A percentile compares a stretch with the other conserved stretches of the same genome.
These are phyloP conservation scores for Lumnitzera racemosa DNA, from an alignment of 345 rosid species.

Conservation along the genomic window DNA sequence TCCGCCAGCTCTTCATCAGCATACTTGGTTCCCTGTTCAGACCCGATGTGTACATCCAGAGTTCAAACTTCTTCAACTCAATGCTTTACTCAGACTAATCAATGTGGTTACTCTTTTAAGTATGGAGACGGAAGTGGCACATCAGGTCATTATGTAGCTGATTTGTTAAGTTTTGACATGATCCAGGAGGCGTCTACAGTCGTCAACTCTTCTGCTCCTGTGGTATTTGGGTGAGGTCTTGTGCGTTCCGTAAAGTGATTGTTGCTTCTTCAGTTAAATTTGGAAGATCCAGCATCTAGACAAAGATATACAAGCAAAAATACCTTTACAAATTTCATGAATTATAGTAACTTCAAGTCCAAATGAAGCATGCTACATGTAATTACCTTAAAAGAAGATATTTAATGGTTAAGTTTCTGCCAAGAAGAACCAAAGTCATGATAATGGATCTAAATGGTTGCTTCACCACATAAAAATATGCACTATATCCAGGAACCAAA, in stretches of 20 bases:
- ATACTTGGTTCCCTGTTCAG: slow-evolving; percentile 44
- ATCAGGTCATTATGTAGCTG: slow-evolving; percentile 73
- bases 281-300: not conserved
- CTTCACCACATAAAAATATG: no score
- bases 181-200: slow-evolving; percentile 53
- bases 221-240: slow-evolving; percentile 73
- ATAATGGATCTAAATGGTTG: no score
- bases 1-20: slow-evolving; percentile 60
- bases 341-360: no score
- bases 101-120: slow-evolving; percentile 74
- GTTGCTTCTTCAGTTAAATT: not conserved
- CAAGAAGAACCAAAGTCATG: no score
- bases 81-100: slow-evolving; percentile 57
- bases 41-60: slow-evolving; percentile 27
- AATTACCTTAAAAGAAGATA: no score
- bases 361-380: no score
- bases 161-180: slow-evolving; percentile 60
- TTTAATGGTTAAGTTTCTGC: no score
- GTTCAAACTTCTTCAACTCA: slow-evolving; percentile 56
- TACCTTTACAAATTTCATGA: no score
- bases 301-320: not conserved
- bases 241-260: not conserved
- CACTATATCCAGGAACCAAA: no score
- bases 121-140: slow-evolving; percentile 98
- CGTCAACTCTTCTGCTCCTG: slow-evolving; percentile 75